Conservation (phyloP, 2,329 filamentous ascomycete species). For the Trichoderma atrobrunneum region DNA sequence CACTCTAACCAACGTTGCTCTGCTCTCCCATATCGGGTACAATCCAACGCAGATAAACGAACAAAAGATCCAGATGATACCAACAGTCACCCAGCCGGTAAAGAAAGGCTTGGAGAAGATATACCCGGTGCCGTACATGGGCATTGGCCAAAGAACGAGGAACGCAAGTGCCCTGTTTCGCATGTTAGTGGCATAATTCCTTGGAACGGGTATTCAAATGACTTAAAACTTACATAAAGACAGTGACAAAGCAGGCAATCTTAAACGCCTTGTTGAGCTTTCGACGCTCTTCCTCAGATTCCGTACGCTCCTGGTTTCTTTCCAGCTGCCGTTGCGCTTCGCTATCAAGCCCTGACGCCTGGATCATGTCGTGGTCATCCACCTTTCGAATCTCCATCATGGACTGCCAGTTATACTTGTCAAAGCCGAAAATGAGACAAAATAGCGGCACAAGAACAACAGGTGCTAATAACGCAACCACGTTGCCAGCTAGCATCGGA, state of each 20-base stretch:
- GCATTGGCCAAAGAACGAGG: conserved; percentile 86
- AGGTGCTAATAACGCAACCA: conserved; percentile 75
- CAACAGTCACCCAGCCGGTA: conserved; percentile 69
- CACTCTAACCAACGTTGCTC: conserved; percentile 48
- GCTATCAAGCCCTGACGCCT: conserved; percentile 51
- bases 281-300: conserved; percentile 45
- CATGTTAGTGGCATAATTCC: not conserved
- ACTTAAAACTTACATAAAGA: conserved; percentile 29
- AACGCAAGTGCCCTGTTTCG: conserved; percentile 57
- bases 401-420: conserved; percentile 81
- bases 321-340: conserved; percentile 27
- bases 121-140: conserved; percentile 80
- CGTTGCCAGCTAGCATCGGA: conserved; percentile 85
- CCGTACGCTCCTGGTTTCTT: conserved; percentile 27
- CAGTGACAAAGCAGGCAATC: conserved; percentile 39
- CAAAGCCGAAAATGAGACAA: conserved; percentile 56
- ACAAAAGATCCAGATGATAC: conserved; percentile 71
- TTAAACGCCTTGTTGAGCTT: conserved; percentile 54
- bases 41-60: conserved; percentile 71
- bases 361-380: conserved; percentile 72
- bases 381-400: conserved; percentile 77
- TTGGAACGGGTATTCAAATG: not conserved
- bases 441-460: conserved; percentile 71
- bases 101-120: conserved; percentile 62
- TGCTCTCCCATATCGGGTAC: conserved; percentile 78